Evolutionary conservation across 805 yeast genomes (phyloP).

Genomic region (Yarrowia divulgata): DNA sequence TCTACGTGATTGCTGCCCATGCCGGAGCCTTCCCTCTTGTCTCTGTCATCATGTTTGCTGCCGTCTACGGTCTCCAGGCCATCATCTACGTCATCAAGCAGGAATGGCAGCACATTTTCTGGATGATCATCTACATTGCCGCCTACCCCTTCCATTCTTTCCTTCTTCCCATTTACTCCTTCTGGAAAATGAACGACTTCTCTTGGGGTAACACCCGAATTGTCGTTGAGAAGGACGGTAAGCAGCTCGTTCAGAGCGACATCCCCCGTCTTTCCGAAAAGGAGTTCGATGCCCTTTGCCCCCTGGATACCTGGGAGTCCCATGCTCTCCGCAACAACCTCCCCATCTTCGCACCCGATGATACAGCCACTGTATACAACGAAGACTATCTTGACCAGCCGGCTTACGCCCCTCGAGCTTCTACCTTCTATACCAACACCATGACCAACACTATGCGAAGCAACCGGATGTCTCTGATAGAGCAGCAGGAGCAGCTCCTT

Average conservation of each 20-base stretch:
- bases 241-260: slow-evolving; percentile 50
- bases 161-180: slow-evolving; percentile 64
- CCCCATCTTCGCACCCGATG: slow-evolving; percentile 43
- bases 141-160: slow-evolving; percentile 71
- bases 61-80: slow-evolving; percentile 66
- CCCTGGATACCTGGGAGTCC: slow-evolving; percentile 52
- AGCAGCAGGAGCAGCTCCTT: slow-evolving; percentile 32
- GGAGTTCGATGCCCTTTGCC: slow-evolving; percentile 44
- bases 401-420: slow-evolving; percentile 21
- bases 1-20: slow-evolving; percentile 58
- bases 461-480: slow-evolving; percentile 23
- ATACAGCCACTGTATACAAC: slow-evolving; percentile 26
- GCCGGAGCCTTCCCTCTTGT: slow-evolving; percentile 60
- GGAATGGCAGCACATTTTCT: slow-evolving; percentile 58
- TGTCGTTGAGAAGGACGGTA: slow-evolving; percentile 62
- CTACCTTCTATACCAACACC: slow-evolving; percentile 37
- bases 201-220: slow-evolving; percentile 71
- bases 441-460: slow-evolving; percentile 39
- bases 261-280: slow-evolving; percentile 30
- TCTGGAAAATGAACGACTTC: slow-evolving; percentile 71
- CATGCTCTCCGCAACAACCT: slow-evolving; percentile 51
- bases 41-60: slow-evolving; percentile 62
- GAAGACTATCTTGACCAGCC: slow-evolving; percentile 37
- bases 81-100: slow-evolving; percentile 57
- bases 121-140: slow-evolving; percentile 63